A percentile compares a stretch with the other conserved stretches of the same genome.
Evolutionary conservation across 2,329 filamentous ascomycete species (phyloP).

Genomic region (Verticillium longisporum): DNA sequence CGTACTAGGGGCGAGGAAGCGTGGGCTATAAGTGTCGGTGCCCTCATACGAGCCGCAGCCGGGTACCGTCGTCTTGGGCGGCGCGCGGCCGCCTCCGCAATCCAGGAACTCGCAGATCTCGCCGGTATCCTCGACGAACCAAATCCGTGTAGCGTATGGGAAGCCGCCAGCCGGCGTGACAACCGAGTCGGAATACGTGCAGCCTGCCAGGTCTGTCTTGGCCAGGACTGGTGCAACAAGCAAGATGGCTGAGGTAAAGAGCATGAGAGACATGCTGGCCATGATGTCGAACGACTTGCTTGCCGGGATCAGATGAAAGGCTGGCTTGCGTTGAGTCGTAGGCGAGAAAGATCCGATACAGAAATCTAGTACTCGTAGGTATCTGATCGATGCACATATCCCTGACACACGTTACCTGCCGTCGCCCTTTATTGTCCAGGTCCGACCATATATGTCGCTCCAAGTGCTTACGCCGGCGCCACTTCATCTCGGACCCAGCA

Average conservation of each 20-base stretch:
- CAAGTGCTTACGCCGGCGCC: neutral
- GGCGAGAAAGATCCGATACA: no score
- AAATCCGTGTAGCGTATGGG: constrained; percentile 31
- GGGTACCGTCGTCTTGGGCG: constrained; percentile 56
- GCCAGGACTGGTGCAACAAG: constrained; percentile 21
- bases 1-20: neutral
- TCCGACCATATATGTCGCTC: neutral
- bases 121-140: constrained; percentile 55
- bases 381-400: no score
- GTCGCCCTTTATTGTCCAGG: no score
- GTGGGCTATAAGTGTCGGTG: constrained; percentile 26
- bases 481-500: neutral
- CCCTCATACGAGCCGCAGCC: constrained; percentile 52
- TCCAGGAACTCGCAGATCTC: constrained; percentile 59
- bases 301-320: neutral
- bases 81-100: constrained; percentile 61
- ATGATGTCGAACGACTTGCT: neutral
- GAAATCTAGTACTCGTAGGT: no score
- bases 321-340: no score
- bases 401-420: no score
- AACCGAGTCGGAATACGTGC: constrained; percentile 23
- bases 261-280: neutral
- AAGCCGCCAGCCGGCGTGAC: constrained; percentile 5
- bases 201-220: constrained; percentile 38
- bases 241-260: neutral